These are phyloP conservation scores for Chalciporus pseudorubinellus DNA, from an alignment of 768 basidiomycete species.

Conservation along the genomic window DNA sequence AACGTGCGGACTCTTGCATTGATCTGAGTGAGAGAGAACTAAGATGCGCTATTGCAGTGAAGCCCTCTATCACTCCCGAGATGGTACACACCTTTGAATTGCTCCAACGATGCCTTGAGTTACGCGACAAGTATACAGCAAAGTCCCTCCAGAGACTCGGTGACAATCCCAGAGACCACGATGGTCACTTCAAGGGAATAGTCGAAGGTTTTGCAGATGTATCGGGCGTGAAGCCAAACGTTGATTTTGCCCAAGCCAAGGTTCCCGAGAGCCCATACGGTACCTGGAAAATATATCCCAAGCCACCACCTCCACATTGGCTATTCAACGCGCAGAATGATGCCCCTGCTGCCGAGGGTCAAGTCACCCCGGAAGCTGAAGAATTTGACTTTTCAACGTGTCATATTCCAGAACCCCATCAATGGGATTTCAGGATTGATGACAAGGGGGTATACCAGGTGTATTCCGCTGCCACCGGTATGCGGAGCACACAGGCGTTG, in stretches of 20 bases:
- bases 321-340: slow-evolving; percentile 66
- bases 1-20: slow-evolving; percentile 24
- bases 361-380: slow-evolving; percentile 28
- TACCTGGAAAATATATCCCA: slow-evolving; percentile 88
- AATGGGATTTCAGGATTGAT: slow-evolving; percentile 72
- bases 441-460: slow-evolving; percentile 91
- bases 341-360: slow-evolving; percentile 41
- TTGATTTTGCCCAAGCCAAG: slow-evolving; percentile 33
- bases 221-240: slow-evolving; percentile 65
- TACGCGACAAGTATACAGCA: slow-evolving; percentile 94
- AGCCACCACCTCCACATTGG: slow-evolving; percentile 95
- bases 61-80: slow-evolving; percentile 38
- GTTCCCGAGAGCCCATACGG: slow-evolving; percentile 36
- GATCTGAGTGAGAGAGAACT: slow-evolving; percentile 1
- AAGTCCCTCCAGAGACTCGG: slow-evolving; percentile 88
- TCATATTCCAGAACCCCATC: slow-evolving; percentile 63
- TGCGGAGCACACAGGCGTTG: background rate
- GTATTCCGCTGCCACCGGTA: slow-evolving; percentile 41
- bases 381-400: slow-evolving; percentile 72
- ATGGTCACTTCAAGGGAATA: slow-evolving; percentile 71
- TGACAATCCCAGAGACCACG: slow-evolving; percentile 92
- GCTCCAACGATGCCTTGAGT: slow-evolving; percentile 80
- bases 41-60: slow-evolving; percentile 15
- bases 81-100: slow-evolving; percentile 60
- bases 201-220: slow-evolving; percentile 61